Base-by-base conservation (phyloP, 1,284 basidiomycete genomes). In the Gomphus sp. region DNA sequence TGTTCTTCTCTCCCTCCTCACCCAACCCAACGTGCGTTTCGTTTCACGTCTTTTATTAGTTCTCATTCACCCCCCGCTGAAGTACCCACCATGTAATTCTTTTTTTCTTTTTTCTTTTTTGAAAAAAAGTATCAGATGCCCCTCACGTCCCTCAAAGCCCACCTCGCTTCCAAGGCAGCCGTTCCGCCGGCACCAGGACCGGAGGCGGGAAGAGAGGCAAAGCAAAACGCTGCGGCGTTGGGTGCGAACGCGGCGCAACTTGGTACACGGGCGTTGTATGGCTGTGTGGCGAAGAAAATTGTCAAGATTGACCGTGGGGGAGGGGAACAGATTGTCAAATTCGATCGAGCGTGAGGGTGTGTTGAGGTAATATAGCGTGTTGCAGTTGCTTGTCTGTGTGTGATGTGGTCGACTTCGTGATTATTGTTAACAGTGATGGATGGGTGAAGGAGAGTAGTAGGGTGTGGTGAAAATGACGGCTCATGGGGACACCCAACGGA, bases 281-380 rank as follows among this genome's bases (percentile, higher is more conserved):
- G 66, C n/a, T 68, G 87, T 65, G 84, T 89, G 11, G 85, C 84
- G 25, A 90, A 89, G 71, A 76, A 85, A 59, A 70, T 90, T 54
- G 68, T 90, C 61, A 86, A 81, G 70, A 88, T 90, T 62, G 87
- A 90, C 55, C 74, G 88, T 52, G 80, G 84, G 33, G 78, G 81
- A 10, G 77, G 85, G 41, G 85, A 87, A 66, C 87, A 90, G 68
- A 74, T 82, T 8, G 85, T 89, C 25, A 78, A 78, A 62, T 89
- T 89, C 68, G 81, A 87, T 68, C n/a, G n/a, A n/a, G n/a, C n/a
- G n/a, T n/a, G n/a, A 33, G 53, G 25, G 22, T n/a, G 48, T 45
- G 44, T n/a, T n/a, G n/a, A 45, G 18, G 44, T 25, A 43, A 43
- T 43, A 22, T 6, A 45, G 44, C 22, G 6, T 43, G 41, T 6